phyloP scores from a whole-genome alignment of 495 filamentous ascomycete genomes.

The Xylaria venustula region DNA sequence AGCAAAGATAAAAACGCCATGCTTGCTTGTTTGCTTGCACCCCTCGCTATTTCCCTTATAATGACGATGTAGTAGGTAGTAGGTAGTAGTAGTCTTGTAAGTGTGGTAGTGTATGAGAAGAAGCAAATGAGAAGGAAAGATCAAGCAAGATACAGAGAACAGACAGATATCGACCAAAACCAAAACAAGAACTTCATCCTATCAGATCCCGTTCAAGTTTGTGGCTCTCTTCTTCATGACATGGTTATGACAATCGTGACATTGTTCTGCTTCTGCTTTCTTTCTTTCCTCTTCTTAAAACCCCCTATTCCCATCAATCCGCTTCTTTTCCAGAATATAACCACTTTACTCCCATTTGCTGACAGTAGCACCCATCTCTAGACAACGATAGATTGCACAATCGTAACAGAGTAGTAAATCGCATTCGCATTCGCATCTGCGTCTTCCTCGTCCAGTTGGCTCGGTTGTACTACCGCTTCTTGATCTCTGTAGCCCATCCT shows the following conservation, averaged over 20 bases:
- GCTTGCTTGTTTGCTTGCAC: background rate
- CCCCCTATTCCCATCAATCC: too few relatives aligned
- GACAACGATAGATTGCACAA: background rate
- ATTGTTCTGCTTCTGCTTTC: background rate
- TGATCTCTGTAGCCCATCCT: constrained; percentile 89
- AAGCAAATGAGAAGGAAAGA: background rate
- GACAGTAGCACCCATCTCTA: background rate
- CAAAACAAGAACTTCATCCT: too few relatives aligned
- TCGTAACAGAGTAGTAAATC: background rate
- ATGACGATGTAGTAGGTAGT: background rate
- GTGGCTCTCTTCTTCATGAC: background rate
- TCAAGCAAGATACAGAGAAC: constrained; percentile 2
- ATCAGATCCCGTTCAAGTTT: background rate
- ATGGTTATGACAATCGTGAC: background rate
- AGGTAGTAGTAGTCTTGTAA: too few relatives aligned
- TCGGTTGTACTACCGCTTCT: constrained; percentile 63
- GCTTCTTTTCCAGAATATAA: background rate
- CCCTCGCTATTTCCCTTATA: constrained; percentile 12
- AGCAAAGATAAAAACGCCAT: too few relatives aligned
- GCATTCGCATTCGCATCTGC: too few relatives aligned
- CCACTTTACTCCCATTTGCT: background rate
- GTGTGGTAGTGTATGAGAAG: constrained; percentile 7
- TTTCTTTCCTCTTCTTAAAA: background rate
- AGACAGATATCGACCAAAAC: background rate
- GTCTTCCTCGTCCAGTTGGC: too few relatives aligned